Conservation (phyloP, 148 eudicot genomes). For the Vaccinium myrtillus region DNA sequence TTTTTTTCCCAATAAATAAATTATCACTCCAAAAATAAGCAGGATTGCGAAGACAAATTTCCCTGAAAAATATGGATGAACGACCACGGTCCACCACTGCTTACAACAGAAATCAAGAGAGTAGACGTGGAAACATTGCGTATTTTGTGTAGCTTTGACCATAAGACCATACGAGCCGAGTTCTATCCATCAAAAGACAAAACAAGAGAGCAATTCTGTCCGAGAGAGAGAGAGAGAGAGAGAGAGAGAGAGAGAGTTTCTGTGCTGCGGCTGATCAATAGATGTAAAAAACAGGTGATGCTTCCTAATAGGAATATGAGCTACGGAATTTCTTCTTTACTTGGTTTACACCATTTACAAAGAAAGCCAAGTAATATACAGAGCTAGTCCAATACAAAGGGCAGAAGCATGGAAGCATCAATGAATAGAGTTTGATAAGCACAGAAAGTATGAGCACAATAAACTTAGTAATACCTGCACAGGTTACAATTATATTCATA, state of each 20-base stretch:
- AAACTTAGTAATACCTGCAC: neutral
- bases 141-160: neutral
- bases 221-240: too few relatives aligned
- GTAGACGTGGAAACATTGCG: neutral
- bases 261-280: neutral
- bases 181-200: neutral
- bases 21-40: too few relatives aligned
- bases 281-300: neutral
- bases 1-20: too few relatives aligned
- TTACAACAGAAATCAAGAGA: neutral
- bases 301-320: neutral
- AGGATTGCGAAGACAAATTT: too few relatives aligned
- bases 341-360: neutral
- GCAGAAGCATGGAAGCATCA: neutral
- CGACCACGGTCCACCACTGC: neutral
- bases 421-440: neutral
- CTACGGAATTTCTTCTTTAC: neutral
- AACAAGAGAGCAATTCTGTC: neutral
- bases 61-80: too few relatives aligned
- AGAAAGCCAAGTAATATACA: neutral
- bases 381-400: neutral
- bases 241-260: too few relatives aligned
- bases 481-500: neutral
- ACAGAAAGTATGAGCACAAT: neutral
- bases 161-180: neutral